Base-by-base conservation (phyloP, 2,329 filamentous ascomycete genomes). In the Diaporthe ilicicola region DNA sequence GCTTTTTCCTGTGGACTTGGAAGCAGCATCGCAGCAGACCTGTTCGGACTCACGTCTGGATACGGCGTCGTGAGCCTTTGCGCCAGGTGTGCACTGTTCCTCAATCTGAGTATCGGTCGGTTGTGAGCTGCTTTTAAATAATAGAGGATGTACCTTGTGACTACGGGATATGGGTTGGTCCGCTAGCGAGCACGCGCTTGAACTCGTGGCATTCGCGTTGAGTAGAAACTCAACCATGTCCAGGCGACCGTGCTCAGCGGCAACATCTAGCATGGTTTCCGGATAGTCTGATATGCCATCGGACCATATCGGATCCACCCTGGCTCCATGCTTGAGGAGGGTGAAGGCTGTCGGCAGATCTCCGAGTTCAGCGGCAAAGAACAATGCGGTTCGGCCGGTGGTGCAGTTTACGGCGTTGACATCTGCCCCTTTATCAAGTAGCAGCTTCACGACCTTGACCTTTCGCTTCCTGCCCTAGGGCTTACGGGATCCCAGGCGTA, bases 161-260 rank as follows among this genome's bases (percentile, higher is more conserved):
- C n/a, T n/a, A n/a, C n/a, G n/a, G n/a, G n/a, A n/a, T n/a, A n/a
- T n/a, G n/a, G n/a, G n/a, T n/a, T n/a, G n/a, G n/a, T n/a, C n/a
- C n/a, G n/a, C 34, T 34, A 15, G 67, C 54, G 37, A 42, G 1
- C 1, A 8, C 3, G 17, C 24, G 8, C 19, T 69, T 3, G 2
- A 12, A 27, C 66, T 69, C 7, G 39, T 3, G 2, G 39, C 70
- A 37, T 67, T 67, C 6, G 51, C 56, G 17, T 72, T 72, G 24
- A 72, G 27, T 4, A 72, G 50, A 1, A 69, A 34, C 8, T 66
- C 39, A 3, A 51, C 66, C 51, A 72, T 62, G 37, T 72, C 70
- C n/a, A 72, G 27, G 10, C 66, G 22, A 0, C 70, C 70, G 3
- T 0, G 0, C 0, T 0, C 1, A 17, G 56, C 70, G 19, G 70